These are phyloP conservation scores for Chlorella sp. DNA, from an alignment of 139 green algal species.

Conservation along the genomic window DNA sequence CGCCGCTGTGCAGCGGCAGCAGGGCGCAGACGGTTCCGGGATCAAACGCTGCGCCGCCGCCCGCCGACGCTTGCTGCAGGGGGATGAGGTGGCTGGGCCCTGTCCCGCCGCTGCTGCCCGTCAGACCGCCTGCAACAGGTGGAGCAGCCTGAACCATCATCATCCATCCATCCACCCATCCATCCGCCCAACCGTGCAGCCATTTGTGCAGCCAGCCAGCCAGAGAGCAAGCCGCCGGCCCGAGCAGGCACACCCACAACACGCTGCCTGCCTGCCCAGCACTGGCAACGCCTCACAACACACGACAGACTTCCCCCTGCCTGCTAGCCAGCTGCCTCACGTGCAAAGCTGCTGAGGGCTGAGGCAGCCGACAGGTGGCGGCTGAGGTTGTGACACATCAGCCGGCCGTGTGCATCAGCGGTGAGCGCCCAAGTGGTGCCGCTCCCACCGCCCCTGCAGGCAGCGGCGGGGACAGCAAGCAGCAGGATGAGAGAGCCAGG, in stretches of 20 bases:
- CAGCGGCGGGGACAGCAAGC: not conserved
- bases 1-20: constrained; percentile 14
- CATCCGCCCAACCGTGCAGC: not conserved
- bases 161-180: not conserved
- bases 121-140: constrained; percentile 32
- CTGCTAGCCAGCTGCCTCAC: not conserved
- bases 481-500: not conserved
- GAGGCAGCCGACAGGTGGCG: constrained; percentile 32
- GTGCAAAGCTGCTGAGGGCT: constrained; percentile 42
- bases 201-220: not conserved
- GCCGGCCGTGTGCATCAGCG: constrained; percentile 38
- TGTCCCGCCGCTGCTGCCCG: constrained; percentile 24
- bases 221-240: not conserved
- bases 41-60: not conserved
- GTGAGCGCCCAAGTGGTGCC: constrained; percentile 41
- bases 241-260: not conserved
- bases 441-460: not conserved
- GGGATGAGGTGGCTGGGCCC: constrained; percentile 39
- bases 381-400: constrained; percentile 47
- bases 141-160: not conserved
- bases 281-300: not conserved
- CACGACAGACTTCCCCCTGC: too few species aligned
- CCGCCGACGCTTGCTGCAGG: constrained; percentile 25
- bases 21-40: constrained; percentile 10
- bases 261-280: not conserved